Evolutionary conservation across 2,329 filamentous ascomycete genomes (phyloP).

Genomic region (Botrytis elliptica): DNA sequence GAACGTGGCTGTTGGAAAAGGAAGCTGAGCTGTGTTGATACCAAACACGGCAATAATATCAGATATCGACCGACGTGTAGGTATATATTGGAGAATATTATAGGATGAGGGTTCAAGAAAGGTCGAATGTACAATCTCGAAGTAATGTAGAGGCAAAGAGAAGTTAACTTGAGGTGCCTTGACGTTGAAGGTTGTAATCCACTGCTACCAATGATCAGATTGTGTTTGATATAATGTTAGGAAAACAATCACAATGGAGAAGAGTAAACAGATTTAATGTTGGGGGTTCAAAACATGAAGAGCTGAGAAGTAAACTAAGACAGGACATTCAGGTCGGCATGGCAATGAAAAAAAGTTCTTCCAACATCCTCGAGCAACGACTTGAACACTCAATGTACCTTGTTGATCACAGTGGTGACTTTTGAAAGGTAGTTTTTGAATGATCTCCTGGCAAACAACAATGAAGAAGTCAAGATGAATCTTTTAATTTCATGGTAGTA

Average conservation of each 20-base stretch:
- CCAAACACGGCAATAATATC: not conserved
- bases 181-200: not conserved
- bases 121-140: not conserved
- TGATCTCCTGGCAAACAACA: not conserved
- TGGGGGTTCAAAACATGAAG: not conserved
- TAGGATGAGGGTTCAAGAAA: not conserved
- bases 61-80: not conserved
- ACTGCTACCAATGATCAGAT: conserved; percentile 1
- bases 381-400: not conserved
- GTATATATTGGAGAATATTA: not conserved
- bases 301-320: not conserved
- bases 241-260: not conserved
- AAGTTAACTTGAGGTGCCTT: not conserved
- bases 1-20: not conserved
- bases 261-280: not conserved
- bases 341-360: not conserved
- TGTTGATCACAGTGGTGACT: not conserved
- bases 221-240: not conserved
- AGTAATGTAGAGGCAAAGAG: not conserved
- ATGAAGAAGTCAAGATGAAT: not conserved
- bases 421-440: not conserved
- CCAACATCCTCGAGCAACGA: not conserved
- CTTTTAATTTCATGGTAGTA: not conserved
- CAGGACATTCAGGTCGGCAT: not conserved
- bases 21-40: not conserved